Conservation (phyloP, 305 asterid genomes). For the Rubia tinctorum region DNA sequence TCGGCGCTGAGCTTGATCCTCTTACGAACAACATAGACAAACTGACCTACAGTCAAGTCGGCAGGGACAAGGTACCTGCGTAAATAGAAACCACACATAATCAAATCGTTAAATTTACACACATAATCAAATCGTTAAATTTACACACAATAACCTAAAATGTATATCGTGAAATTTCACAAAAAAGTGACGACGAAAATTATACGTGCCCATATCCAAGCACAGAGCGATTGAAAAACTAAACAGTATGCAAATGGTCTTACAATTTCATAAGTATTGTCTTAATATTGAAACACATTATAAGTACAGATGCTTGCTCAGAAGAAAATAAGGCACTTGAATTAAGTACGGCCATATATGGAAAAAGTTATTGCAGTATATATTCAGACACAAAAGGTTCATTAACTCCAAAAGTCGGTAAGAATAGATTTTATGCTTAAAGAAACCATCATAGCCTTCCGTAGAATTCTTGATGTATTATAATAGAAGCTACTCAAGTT, state of each 20-base stretch:
- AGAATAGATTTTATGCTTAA: not conserved
- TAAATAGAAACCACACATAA: not conserved
- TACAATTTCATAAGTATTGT: no score
- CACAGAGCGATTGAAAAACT: not conserved
- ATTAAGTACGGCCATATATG: no score
- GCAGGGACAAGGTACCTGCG: slow-evolving; percentile 39
- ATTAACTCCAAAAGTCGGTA: not conserved
- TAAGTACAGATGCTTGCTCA: not conserved
- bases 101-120: not conserved
- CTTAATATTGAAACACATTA: not conserved
- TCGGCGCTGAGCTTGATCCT: slow-evolving; percentile 37
- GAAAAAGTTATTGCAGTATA: not conserved
- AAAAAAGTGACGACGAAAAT: no score
- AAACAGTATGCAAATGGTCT: not conserved
- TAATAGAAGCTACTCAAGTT: not conserved
- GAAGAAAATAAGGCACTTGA: not conserved
- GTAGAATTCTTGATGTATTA: not conserved
- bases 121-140: not conserved
- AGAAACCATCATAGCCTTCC: not conserved
- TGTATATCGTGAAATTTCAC: not conserved
- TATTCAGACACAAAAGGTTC: not conserved
- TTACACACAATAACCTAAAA: not conserved
- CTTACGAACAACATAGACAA: slow-evolving; percentile 33
- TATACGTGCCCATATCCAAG: not conserved
- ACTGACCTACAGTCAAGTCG: slow-evolving; percentile 34